A percentile compares a stretch with the other conserved stretches of the same genome.
phyloP scores from a whole-genome alignment of 108 stramenopile genomes.

The Cyclotella atomus region DNA sequence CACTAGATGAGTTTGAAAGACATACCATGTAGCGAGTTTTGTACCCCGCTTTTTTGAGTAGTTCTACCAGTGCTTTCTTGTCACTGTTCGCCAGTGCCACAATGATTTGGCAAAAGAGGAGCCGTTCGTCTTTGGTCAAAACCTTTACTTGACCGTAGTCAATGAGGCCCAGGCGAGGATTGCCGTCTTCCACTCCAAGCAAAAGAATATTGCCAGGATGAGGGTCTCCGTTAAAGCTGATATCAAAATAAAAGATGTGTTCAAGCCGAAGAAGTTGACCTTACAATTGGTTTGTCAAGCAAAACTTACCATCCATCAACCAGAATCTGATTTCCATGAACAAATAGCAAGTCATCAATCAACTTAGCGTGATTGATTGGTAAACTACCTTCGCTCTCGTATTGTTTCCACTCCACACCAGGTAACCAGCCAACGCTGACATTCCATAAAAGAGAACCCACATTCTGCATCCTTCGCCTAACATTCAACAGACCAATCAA shows the following conservation, averaged over 20 bases:
- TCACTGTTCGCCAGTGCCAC: constrained; percentile 80
- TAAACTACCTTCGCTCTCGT: constrained; percentile 52
- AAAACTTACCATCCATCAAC: constrained; percentile 55
- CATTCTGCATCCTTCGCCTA: constrained; percentile 57
- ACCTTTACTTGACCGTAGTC: constrained; percentile 88
- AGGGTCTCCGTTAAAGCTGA: constrained; percentile 72
- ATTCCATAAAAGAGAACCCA: constrained; percentile 57
- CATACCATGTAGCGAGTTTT: constrained; percentile 72
- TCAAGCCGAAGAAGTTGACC: background rate
- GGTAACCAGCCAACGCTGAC: constrained; percentile 67
- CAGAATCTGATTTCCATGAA: constrained; percentile 78
- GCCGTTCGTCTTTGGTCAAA: constrained; percentile 64
- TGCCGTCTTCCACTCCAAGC: constrained; percentile 66
- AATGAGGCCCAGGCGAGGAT: constrained; percentile 76
- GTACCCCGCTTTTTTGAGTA: constrained; percentile 74
- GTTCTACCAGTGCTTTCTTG: constrained; percentile 48
- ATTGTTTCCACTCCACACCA: constrained; percentile 41
- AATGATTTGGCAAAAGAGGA: constrained; percentile 70
- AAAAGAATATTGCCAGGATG: constrained; percentile 75
- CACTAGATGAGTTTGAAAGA: too few relatives aligned
- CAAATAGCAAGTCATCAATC: constrained; percentile 75
- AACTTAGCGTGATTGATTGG: constrained; percentile 86
- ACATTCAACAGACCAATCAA: constrained; percentile 61
- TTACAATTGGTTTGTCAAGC: background rate
- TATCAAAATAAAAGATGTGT: background rate